These are phyloP conservation scores for Colletotrichum sp. DNA, from an alignment of 2,329 filamentous ascomycete genomes.

Conservation along the genomic window DNA sequence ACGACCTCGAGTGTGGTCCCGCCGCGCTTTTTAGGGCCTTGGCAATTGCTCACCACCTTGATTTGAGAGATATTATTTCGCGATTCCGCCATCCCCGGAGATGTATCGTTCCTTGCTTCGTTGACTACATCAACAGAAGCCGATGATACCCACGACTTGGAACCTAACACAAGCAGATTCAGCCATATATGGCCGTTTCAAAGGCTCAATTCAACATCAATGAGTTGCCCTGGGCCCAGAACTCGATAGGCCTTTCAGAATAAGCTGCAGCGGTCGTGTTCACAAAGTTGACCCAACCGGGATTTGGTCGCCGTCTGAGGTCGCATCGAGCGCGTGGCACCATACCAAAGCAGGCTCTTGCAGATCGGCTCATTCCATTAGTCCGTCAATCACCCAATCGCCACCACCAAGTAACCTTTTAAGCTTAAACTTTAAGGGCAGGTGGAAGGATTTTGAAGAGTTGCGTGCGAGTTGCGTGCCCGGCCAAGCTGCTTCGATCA, in stretches of 20 bases:
- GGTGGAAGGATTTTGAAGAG: constrained; percentile 9
- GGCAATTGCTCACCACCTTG: not conserved
- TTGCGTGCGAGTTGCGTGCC: constrained; percentile 7
- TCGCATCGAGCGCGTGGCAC: not conserved
- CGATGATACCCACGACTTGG: not conserved
- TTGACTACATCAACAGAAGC: not conserved
- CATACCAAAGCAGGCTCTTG: not conserved
- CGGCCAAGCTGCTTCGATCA: not conserved
- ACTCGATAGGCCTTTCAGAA: not conserved
- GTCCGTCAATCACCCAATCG: not conserved
- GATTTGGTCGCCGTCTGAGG: not conserved
- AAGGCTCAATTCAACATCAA: not conserved
- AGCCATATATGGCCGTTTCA: fast-evolving
- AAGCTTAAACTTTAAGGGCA: constrained; percentile 20
- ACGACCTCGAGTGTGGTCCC: not conserved
- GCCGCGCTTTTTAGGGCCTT: not conserved
- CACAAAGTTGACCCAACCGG: not conserved
- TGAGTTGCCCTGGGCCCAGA: not conserved
- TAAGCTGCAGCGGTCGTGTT: not conserved
- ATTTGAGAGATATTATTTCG: not conserved
- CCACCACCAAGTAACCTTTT: not conserved
- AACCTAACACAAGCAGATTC: fast-evolving
- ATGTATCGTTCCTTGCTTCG: not conserved
- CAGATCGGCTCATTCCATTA: constrained; percentile 6
- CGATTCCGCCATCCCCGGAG: not conserved